phyloP scores from a whole-genome alignment of 1,139 yeast species.

The Fermentozyma sake region DNA sequence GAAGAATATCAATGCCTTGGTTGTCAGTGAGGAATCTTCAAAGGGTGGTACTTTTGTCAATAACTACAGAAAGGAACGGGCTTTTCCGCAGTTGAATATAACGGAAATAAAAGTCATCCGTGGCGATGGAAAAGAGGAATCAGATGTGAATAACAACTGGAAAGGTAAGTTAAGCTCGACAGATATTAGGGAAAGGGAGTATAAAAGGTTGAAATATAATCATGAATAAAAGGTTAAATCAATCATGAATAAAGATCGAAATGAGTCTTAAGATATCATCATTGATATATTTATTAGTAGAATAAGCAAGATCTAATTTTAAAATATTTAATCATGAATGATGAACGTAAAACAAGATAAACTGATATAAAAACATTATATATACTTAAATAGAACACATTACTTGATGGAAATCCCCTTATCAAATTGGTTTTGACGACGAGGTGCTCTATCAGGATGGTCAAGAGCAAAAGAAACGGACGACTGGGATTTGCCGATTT shows the following conservation, averaged over 20 bases:
- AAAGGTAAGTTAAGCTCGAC: conserved; percentile 85
- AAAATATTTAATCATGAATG: no score
- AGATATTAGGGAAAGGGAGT: conserved; percentile 29
- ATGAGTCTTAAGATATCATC: no score
- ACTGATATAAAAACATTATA: neutral
- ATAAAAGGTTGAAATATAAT: no score
- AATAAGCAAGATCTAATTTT: no score
- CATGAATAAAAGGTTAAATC: no score
- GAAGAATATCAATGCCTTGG: conserved; percentile 69
- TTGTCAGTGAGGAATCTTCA: conserved; percentile 75
- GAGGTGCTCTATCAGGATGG: conserved; percentile 71
- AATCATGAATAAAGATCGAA: no score
- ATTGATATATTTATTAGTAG: no score
- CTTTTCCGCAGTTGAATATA: conserved; percentile 50
- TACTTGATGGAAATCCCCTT: conserved; percentile 55
- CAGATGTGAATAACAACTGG: conserved; percentile 40
- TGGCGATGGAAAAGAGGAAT: conserved; percentile 41
- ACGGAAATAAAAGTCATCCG: conserved; percentile 72
- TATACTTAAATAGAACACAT: no score
- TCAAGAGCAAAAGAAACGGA: conserved; percentile 64
- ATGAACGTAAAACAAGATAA: neutral
- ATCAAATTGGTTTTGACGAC: conserved; percentile 44
- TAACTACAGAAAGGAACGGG: conserved; percentile 51
- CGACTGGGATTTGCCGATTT: conserved; percentile 38
- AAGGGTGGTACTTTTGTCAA: conserved; percentile 76